Evolutionary conservation across 2,329 filamentous ascomycete genomes (phyloP).

Genomic region (Parasarocladium wereldwijsianum): DNA sequence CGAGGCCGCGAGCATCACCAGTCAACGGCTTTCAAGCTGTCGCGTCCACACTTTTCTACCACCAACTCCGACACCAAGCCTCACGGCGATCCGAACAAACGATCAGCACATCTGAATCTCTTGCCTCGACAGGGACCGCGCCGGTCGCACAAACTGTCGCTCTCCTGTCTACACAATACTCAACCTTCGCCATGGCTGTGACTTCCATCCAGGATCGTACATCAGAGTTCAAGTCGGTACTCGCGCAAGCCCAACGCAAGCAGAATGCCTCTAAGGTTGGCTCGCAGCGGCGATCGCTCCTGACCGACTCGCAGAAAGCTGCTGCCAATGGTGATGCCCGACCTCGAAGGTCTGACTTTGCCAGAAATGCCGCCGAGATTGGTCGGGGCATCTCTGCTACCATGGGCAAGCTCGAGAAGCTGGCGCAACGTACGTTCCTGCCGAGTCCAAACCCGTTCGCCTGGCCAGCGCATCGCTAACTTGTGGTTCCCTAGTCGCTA

Average conservation of each 20-base stretch:
- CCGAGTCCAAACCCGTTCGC: not conserved
- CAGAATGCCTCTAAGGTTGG: slow-evolving; percentile 64
- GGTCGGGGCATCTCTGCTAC: slow-evolving; percentile 82
- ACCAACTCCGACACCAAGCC: too few species aligned
- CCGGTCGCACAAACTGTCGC: slow-evolving; percentile 22
- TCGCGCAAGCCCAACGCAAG: slow-evolving; percentile 69
- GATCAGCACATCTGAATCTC: not conserved
- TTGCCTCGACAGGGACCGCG: slow-evolving; percentile 10
- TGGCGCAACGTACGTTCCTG: slow-evolving; percentile 58
- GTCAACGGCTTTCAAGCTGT: too few species aligned
- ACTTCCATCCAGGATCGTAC: slow-evolving; percentile 91
- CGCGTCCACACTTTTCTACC: too few species aligned
- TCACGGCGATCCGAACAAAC: too few species aligned
- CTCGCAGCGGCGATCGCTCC: slow-evolving; percentile 65
- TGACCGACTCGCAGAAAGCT: slow-evolving; percentile 59
- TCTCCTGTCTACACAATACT: slow-evolving; percentile 8
- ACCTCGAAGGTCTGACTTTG: slow-evolving; percentile 74
- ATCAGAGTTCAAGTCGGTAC: slow-evolving; percentile 83
- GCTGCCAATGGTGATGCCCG: slow-evolving; percentile 38
- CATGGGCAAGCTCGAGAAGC: slow-evolving; percentile 86
- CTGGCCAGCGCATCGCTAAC: not conserved
- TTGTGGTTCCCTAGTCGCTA: slow-evolving; percentile 52
- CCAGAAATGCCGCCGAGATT: slow-evolving; percentile 79
- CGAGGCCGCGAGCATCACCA: too few species aligned
- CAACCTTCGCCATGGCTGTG: slow-evolving; percentile 36